Base-by-base conservation (phyloP, 169 alveolate genomes). In the Plasmodium blacklocki region DNA sequence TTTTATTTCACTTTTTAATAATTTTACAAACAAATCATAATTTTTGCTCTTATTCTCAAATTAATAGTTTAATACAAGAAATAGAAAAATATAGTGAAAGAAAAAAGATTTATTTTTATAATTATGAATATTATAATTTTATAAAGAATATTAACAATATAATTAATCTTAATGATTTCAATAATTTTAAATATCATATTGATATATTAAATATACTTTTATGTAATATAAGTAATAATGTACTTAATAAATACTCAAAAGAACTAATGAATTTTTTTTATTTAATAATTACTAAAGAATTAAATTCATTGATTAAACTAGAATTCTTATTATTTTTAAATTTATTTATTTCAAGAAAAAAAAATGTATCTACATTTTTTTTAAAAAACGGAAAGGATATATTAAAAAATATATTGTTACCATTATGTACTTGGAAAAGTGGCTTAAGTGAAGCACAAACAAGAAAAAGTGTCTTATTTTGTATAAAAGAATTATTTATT, bases 301-400 rank as follows among this genome's bases (percentile, higher is more conserved):
- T 78, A 78, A 50, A 58, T 43, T 76, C 89, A 64, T 78, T 78
- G 14, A 78, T 78, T 18, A 78, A 78, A 66, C 64, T 76, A 3
- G 89, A 78, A 52, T 78, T 78, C 52, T 50, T 78, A 78, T 78
- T 78, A 66, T 78, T 78, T 58, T 49, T 78, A 78, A 78, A 78
- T 78, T 23, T 78, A 39, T 78, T 78, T 64, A 49, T 66, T 49
- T 78, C 78, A 9, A 32, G 45, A 32, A 32, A 32, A 32, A 78
- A 21, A 43, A 67, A 78, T 78, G 29, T 59, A 64, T 71, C 70
- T 11, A 64, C 23, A 26, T 78, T 78, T 67, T 78, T 78, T 50
- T 58, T 54, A 21, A 64, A 49, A 14, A 43, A 78, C 49, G 64
- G 72, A 23, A 32, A 78, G 49, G 68, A 78, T n/a, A 64, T 78